Conservation (phyloP, 805 yeast genomes). For the Lipomyces chichibuensis region DNA sequence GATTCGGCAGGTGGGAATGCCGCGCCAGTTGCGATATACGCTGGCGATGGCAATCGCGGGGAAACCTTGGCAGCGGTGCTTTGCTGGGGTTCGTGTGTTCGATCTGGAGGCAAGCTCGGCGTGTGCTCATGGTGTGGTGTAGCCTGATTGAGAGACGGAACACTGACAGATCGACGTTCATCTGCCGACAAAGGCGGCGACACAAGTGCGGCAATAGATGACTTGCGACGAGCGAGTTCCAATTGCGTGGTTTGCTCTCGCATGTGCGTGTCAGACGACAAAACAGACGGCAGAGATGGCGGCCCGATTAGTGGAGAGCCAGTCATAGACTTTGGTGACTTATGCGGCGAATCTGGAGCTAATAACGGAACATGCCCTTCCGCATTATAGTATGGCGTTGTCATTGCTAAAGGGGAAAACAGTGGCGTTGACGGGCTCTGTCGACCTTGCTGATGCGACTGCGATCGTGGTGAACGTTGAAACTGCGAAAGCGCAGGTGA, state of each 20-base stretch:
- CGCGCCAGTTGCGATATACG: slow-evolving; percentile 6
- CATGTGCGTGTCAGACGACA: background rate
- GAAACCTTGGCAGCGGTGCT: background rate
- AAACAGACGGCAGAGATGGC: background rate
- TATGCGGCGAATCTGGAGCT: background rate
- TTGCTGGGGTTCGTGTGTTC: background rate
- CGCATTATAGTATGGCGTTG: background rate
- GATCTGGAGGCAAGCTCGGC: background rate
- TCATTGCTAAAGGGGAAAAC: background rate
- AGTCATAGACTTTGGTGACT: background rate
- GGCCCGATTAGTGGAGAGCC: background rate
- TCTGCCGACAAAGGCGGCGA: slow-evolving; percentile 4
- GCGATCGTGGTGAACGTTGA: background rate
- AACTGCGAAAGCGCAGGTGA: background rate
- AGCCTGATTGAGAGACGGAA: background rate
- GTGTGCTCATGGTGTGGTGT: background rate
- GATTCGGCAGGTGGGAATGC: slow-evolving; percentile 4
- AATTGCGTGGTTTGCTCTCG: background rate
- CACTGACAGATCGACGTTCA: background rate
- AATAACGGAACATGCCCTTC: background rate
- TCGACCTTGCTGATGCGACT: background rate
- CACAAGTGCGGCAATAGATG: slow-evolving; percentile 14
- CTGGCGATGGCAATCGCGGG: slow-evolving; percentile 1
- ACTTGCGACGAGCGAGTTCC: slow-evolving; percentile 3
- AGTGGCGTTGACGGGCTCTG: background rate